phyloP scores from a whole-genome alignment of 805 yeast genomes.

The Candida gorgasii region DNA sequence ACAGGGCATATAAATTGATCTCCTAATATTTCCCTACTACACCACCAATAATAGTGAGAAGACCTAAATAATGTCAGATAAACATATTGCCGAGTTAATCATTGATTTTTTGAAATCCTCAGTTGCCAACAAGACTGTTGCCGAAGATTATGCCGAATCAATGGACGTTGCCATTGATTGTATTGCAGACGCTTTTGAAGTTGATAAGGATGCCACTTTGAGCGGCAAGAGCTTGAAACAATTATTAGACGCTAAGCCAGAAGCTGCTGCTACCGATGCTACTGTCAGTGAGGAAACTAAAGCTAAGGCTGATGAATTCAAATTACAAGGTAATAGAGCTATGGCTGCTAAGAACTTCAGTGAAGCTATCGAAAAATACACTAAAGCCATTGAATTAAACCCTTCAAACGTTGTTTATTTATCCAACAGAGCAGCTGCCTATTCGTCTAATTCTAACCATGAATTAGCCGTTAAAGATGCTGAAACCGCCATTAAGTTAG shows the following conservation, averaged over 20 bases:
- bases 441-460: constrained; percentile 74
- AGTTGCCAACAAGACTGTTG: constrained; percentile 59
- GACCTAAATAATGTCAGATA: constrained; percentile 53
- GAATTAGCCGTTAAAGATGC: constrained; percentile 84
- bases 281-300: constrained; percentile 49
- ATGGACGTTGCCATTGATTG: constrained; percentile 93
- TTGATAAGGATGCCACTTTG: constrained; percentile 54
- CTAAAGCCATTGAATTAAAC: constrained; percentile 72
- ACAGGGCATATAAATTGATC: not conserved
- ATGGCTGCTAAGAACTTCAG: constrained; percentile 76
- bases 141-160: constrained; percentile 83
- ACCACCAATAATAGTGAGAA: too few relatives aligned
- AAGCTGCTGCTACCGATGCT: constrained; percentile 24
- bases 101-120: constrained; percentile 67
- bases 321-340: constrained; percentile 84
- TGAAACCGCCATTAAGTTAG: constrained; percentile 70
- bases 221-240: constrained; percentile 50
- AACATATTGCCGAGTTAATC: constrained; percentile 72
- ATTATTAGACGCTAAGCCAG: constrained; percentile 30
- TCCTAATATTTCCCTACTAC: not conserved
- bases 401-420: constrained; percentile 78
- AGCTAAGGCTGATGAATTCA: constrained; percentile 79
- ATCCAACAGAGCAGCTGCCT: constrained; percentile 97
- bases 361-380: constrained; percentile 73
- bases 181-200: constrained; percentile 80